Evolutionary conservation across 345 rosid genomes (phyloP).

Genomic region (Sonneratia alba): DNA sequence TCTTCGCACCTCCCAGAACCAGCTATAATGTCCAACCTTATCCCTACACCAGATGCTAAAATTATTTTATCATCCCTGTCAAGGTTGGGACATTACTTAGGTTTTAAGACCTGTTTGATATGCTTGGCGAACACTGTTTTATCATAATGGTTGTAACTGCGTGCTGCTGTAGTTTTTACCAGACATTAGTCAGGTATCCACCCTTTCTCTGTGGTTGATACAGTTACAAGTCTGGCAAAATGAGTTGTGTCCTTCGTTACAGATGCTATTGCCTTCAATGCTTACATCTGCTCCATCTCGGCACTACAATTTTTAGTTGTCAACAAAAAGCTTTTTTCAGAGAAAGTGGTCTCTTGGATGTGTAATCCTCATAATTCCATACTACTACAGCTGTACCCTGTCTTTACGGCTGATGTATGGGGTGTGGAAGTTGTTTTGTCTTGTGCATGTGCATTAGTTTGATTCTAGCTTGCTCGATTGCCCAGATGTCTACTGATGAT

Average conservation of each 20-base stretch:
- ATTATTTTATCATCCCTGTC: slow-evolving; percentile 8
- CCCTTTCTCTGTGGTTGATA: slow-evolving; percentile 22
- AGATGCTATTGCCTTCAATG: slow-evolving; percentile 17
- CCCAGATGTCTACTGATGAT: neutral
- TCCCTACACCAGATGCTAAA: slow-evolving; percentile 8
- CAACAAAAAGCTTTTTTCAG: neutral
- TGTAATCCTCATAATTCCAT: neutral
- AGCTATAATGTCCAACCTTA: slow-evolving; percentile 3
- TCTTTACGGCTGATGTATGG: neutral
- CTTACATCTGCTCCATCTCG: slow-evolving; percentile 32
- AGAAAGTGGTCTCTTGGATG: neutral
- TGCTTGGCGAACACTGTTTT: neutral
- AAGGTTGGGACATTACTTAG: slow-evolving; percentile 1
- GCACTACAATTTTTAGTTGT: slow-evolving; percentile 12
- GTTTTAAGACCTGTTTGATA: neutral
- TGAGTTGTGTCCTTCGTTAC: slow-evolving; percentile 24
- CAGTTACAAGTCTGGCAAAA: slow-evolving; percentile 37
- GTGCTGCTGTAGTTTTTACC: slow-evolving; percentile 8
- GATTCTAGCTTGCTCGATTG: neutral
- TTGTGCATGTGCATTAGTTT: neutral
- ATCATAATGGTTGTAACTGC: neutral
- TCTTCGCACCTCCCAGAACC: slow-evolving; percentile 4
- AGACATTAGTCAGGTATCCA: slow-evolving; percentile 34
- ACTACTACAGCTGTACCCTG: neutral
- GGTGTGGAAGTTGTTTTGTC: neutral